These are phyloP conservation scores for Dichotomopilus funicola DNA, from an alignment of 2,329 filamentous ascomycete species.

Conservation along the genomic window DNA sequence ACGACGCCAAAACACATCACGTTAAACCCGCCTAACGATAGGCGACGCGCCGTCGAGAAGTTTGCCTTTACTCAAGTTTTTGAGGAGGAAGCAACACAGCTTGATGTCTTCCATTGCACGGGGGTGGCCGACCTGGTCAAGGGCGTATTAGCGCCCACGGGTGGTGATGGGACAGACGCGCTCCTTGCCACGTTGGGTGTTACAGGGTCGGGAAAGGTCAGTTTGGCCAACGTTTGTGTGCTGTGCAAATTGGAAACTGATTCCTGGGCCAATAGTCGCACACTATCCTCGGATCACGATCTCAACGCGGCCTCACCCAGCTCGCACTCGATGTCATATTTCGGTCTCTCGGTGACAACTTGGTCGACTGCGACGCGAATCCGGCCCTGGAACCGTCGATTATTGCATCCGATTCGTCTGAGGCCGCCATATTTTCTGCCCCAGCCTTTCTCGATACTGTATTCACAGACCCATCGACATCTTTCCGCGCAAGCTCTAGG, in stretches of 20 bases:
- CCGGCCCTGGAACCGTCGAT: constrained; percentile 66
- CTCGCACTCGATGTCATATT: constrained; percentile 87
- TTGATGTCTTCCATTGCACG: constrained; percentile 79
- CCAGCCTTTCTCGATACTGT: constrained; percentile 71
- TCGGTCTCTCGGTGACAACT: constrained; percentile 65
- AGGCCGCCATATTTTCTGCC: constrained; percentile 70
- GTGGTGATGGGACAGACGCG: constrained; percentile 77
- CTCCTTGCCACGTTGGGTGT: constrained; percentile 87
- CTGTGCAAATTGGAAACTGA: neutral
- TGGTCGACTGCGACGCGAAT: constrained; percentile 55
- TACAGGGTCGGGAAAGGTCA: constrained; percentile 91
- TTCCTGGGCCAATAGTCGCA: constrained; percentile 62
- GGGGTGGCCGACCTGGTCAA: constrained; percentile 70
- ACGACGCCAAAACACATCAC: constrained; percentile 62
- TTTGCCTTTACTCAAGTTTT: constrained; percentile 95
- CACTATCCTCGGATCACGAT: constrained; percentile 84
- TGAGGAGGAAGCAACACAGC: constrained; percentile 74
- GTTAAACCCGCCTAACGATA: constrained; percentile 73
- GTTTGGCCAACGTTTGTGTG: neutral
- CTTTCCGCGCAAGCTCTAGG: constrained; percentile 55
- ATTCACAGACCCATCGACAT: constrained; percentile 57
- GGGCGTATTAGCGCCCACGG: constrained; percentile 67
- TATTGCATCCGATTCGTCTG: constrained; percentile 69
- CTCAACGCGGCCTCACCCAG: constrained; percentile 84
- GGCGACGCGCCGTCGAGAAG: constrained; percentile 82